phyloP scores from a whole-genome alignment of 768 basidiomycete species.

The Mycena latifolia region DNA sequence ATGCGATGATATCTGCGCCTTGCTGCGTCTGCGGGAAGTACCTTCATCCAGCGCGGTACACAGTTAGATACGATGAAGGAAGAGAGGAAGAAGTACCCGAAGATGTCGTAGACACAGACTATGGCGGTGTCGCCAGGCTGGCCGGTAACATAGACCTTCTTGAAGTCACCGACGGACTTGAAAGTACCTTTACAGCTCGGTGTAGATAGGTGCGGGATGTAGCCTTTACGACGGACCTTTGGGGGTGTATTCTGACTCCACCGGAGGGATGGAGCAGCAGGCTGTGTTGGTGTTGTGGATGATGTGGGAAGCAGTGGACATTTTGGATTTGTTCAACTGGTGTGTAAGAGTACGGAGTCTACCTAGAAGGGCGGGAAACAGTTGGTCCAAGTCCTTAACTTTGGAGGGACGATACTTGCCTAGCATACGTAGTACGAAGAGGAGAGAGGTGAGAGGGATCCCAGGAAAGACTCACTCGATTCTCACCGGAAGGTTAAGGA shows the following conservation, averaged over 20 bases:
- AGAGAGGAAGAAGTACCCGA: no score
- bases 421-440: conserved; percentile 12
- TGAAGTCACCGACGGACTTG: conserved; percentile 62
- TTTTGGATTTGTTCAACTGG: conserved; percentile 51
- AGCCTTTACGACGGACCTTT: conserved; percentile 58
- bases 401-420: not conserved
- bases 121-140: conserved; percentile 62
- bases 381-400: not conserved
- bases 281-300: conserved; percentile 56
- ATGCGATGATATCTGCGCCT: conserved; percentile 71
- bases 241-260: conserved; percentile 63
- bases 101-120: conserved; percentile 73
- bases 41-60: no score
- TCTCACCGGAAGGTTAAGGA: no score
- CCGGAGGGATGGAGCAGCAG: conserved; percentile 70
- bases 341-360: conserved; percentile 52
- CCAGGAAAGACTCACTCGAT: no score
- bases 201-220: not conserved
- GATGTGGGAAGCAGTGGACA: conserved; percentile 45
- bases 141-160: conserved; percentile 66
- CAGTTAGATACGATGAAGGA: no score
- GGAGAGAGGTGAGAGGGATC: not conserved
- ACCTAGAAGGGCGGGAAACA: conserved; percentile 32
- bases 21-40: conserved; percentile 75
- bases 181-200: conserved; percentile 34